These are phyloP conservation scores for Botrytis aclada DNA, from an alignment of 2,329 filamentous ascomycete genomes.

Conservation along the genomic window DNA sequence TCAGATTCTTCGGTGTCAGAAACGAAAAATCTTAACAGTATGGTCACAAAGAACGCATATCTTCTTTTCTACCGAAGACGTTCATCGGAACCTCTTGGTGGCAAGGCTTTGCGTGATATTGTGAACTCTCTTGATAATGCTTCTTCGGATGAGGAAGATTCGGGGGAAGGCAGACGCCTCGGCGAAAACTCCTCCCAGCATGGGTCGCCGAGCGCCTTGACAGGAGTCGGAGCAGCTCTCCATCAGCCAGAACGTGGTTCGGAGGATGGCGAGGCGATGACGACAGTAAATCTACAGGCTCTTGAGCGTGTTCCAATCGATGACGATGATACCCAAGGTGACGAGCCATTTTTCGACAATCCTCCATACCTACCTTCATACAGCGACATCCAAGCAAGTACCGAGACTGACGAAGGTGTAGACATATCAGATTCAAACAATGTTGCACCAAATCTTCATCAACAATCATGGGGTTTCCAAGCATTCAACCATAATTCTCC, in stretches of 20 bases:
- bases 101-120: slow-evolving; percentile 69
- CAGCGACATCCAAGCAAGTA: slow-evolving; percentile 30
- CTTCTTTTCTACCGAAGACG: slow-evolving; percentile 93
- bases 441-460: slow-evolving; percentile 16
- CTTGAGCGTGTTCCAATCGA: slow-evolving; percentile 33
- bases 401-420: slow-evolving; percentile 34
- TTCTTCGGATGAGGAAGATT: slow-evolving; percentile 46
- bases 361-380: slow-evolving; percentile 26
- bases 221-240: slow-evolving; percentile 73
- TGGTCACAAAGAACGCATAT: slow-evolving; percentile 79
- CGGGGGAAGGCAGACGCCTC: slow-evolving; percentile 87
- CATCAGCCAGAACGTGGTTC: slow-evolving; percentile 60
- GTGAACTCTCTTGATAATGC: slow-evolving; percentile 59
- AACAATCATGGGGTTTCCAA: background rate
- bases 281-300: slow-evolving; percentile 31
- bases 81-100: slow-evolving; percentile 73
- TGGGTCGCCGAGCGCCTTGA: slow-evolving; percentile 89
- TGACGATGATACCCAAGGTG: slow-evolving; percentile 28
- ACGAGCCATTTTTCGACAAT: slow-evolving; percentile 16
- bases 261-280: slow-evolving; percentile 33
- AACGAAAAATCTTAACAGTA: slow-evolving; percentile 55
- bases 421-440: slow-evolving; percentile 29
- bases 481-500: slow-evolving; percentile 18
- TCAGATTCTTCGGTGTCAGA: slow-evolving; percentile 72
- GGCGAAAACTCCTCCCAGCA: slow-evolving; percentile 76